Evolutionary conservation across 352 stramenopile species (phyloP).

Genomic region (Phytophthora citrophthora): DNA sequence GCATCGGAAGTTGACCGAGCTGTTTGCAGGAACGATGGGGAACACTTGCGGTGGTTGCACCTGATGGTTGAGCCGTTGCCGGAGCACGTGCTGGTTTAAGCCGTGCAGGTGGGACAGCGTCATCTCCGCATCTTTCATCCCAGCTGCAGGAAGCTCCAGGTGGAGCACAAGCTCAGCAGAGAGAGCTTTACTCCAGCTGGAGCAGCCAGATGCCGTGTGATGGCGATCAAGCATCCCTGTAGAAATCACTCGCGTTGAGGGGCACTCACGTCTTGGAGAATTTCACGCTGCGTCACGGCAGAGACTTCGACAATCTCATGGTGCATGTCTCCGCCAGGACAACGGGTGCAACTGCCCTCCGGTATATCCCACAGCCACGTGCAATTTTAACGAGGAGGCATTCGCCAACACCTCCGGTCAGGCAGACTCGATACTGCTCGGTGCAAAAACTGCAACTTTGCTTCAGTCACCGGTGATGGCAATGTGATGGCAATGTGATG

Average conservation of each 20-base stretch:
- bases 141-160: conserved; percentile 21
- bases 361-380: conserved; percentile 19
- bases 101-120: conserved; percentile 16
- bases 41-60: conserved; percentile 15
- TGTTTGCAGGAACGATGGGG: conserved; percentile 27
- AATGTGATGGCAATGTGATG: conserved; percentile 28
- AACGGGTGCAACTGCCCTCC: not conserved
- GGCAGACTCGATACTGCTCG: conserved; percentile 21
- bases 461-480: conserved; percentile 14
- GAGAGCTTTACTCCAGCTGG: conserved; percentile 17
- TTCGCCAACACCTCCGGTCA: conserved; percentile 18
- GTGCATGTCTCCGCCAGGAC: conserved; percentile 10
- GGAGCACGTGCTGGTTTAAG: conserved; percentile 20
- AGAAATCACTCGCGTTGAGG: conserved; percentile 3
- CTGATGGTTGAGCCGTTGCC: conserved; percentile 3
- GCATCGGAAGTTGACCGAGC: conserved; percentile 35
- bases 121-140: conserved; percentile 33
- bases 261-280: conserved; percentile 7
- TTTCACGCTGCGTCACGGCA: conserved; percentile 15
- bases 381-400: not conserved
- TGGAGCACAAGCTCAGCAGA: conserved; percentile 24
- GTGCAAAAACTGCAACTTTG: conserved; percentile 25
- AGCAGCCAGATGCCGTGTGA: conserved; percentile 14
- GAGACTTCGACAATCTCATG: not conserved
- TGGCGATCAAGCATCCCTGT: conserved; percentile 9